These are phyloP conservation scores for Colletotrichum siamense DNA, from an alignment of 2,329 filamentous ascomycete species.

Conservation along the genomic window DNA sequence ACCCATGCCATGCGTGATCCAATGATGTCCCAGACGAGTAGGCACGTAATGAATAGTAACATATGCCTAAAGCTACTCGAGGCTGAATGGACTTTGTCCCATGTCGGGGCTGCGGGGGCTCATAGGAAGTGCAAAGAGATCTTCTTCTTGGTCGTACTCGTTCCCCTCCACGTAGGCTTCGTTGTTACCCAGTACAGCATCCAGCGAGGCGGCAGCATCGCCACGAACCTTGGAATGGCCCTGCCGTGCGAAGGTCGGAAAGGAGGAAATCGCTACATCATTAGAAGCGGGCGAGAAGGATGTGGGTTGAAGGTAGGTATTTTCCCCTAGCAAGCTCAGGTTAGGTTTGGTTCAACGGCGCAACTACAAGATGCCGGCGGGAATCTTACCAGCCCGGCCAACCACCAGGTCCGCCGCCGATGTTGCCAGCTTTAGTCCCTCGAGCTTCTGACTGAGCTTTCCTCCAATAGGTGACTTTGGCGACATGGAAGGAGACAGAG, in stretches of 20 bases:
- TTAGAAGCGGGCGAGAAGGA: conserved; percentile 34
- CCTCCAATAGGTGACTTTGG: conserved; percentile 71
- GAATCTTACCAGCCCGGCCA: conserved; percentile 54
- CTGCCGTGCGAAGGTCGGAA: conserved; percentile 32
- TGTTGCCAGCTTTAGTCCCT: conserved; percentile 79
- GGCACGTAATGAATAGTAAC: not conserved
- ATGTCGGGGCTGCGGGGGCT: conserved; percentile 88
- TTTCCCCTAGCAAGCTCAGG: not conserved
- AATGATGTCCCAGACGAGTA: not conserved
- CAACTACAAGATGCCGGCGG: not conserved
- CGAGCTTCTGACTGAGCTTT: conserved; percentile 79
- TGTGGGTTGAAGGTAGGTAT: conserved; percentile 32
- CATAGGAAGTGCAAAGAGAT: conserved; percentile 85
- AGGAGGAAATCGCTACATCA: conserved; percentile 41
- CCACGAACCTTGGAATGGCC: not conserved
- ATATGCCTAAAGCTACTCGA: conserved; percentile 26
- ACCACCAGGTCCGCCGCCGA: conserved; percentile 68
- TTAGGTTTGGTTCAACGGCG: not conserved
- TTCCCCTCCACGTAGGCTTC: conserved; percentile 29
- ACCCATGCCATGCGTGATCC: not conserved
- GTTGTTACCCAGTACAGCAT: conserved; percentile 43
- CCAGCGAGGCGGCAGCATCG: conserved; percentile 38
- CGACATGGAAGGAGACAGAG: conserved; percentile 48
- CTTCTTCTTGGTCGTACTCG: conserved; percentile 70
- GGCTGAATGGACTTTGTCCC: conserved; percentile 80